Conservation (phyloP, 2,329 filamentous ascomycete species). For the Aspergillus fijiensis region DNA sequence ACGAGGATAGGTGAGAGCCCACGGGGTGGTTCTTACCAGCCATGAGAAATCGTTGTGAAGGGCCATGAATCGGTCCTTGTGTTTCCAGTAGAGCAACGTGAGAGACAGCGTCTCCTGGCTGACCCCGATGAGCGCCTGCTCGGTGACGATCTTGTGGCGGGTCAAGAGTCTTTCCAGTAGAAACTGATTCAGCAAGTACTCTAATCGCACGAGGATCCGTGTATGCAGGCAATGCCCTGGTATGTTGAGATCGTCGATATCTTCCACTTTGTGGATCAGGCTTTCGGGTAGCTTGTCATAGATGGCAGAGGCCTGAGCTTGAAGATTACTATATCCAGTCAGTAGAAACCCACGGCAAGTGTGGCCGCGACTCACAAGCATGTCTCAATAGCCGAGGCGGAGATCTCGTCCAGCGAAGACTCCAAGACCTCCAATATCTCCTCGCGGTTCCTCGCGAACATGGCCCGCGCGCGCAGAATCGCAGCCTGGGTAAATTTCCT, state of each 20-base stretch:
- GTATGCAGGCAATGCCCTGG: neutral
- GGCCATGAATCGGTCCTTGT: constrained; percentile 2
- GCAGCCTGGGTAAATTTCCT: neutral
- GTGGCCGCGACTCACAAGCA: neutral
- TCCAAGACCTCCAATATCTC: neutral
- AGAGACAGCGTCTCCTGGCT: constrained; percentile 4
- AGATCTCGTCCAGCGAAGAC: neutral
- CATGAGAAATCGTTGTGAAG: constrained; percentile 6
- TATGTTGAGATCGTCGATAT: neutral
- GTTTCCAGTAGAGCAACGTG: constrained; percentile 7
- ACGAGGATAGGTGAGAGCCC: neutral
- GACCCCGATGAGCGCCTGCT: neutral
- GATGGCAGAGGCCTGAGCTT: neutral
- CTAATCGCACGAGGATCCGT: neutral
- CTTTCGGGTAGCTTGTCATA: neutral
- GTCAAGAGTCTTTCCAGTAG: constrained; percentile 6
- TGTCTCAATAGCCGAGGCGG: neutral
- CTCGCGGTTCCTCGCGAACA: constrained; percentile 5
- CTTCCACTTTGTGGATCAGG: neutral
- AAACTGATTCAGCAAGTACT: neutral
- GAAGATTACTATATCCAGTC: neutral
- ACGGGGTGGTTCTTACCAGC: neutral
- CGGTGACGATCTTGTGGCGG: neutral
- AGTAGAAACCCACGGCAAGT: neutral
- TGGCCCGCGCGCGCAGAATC: neutral